Evolutionary conservation across 192 early-diverging fungal genomes (phyloP).

Genomic region (Entophlyctis helioformis): DNA sequence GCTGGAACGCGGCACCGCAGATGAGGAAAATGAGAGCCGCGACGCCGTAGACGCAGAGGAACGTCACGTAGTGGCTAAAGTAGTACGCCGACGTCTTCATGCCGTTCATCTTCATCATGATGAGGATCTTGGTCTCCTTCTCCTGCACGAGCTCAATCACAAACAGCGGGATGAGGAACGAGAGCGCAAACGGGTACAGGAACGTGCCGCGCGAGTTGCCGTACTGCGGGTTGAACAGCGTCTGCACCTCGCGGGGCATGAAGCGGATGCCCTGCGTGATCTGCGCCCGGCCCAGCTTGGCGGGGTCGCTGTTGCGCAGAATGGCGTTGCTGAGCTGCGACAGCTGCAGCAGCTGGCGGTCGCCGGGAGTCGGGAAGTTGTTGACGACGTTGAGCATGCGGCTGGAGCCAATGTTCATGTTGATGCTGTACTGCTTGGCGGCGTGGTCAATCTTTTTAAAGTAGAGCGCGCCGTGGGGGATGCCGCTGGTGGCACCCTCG

Average conservation of each 20-base stretch:
- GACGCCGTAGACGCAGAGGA: conserved; percentile 45
- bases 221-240: conserved; percentile 34
- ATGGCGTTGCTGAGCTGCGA: conserved; percentile 22
- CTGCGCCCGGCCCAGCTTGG: conserved; percentile 10
- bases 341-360: conserved; percentile 35
- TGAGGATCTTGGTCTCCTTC: conserved; percentile 55
- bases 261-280: conserved; percentile 55
- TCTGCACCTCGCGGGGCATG: conserved; percentile 38
- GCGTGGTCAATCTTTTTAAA: conserved; percentile 36
- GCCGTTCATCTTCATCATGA: conserved; percentile 70
- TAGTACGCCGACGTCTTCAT: conserved; percentile 49
- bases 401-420: conserved; percentile 41
- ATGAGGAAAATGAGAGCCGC: conserved; percentile 45
- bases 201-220: conserved; percentile 43
- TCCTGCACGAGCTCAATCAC: conserved; percentile 56
- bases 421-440: conserved; percentile 31
- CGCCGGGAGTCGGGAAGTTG: conserved; percentile 35
- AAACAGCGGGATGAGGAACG: conserved; percentile 63
- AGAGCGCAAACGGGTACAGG: conserved; percentile 59
- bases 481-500: conserved; percentile 16
- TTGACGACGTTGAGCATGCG: conserved; percentile 17
- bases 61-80: conserved; percentile 48
- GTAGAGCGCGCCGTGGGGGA: conserved; percentile 34
- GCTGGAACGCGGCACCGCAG: conserved; percentile 31
- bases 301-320: conserved; percentile 21